Percentiles rank a stretch among this genome's conserved stretches.
Evolutionary conservation across 768 basidiomycete genomes (phyloP).

Genomic region (Leccinum uliginosum): DNA sequence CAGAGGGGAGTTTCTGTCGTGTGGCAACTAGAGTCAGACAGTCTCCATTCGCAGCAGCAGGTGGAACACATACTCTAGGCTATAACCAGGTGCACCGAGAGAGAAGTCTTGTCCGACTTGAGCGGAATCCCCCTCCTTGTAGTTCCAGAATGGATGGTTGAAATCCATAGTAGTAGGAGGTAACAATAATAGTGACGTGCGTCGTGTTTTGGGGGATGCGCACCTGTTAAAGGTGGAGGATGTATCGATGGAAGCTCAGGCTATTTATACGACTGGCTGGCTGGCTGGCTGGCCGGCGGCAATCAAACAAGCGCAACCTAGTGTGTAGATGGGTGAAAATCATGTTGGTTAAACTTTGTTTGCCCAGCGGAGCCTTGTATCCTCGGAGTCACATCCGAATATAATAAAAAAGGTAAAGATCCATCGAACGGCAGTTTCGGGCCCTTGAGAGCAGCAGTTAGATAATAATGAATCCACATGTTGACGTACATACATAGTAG

Average conservation of each 20-base stretch:
- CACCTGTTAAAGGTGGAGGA: background rate
- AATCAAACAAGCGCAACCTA: background rate
- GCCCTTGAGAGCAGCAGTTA: no score
- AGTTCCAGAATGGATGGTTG: background rate
- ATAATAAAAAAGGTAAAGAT: background rate
- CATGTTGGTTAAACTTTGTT: background rate
- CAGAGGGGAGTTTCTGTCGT: background rate
- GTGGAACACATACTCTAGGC: slow-evolving; percentile 1
- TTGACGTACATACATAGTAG: background rate
- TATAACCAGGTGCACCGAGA: background rate
- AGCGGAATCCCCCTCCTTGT: background rate
- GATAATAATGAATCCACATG: background rate
- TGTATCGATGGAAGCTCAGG: no score
- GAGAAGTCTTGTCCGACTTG: background rate
- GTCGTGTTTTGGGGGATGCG: background rate
- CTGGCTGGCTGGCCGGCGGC: background rate
- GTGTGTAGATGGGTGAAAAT: background rate
- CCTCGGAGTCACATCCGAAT: background rate
- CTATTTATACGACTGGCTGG: background rate
- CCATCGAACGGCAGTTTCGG: background rate
- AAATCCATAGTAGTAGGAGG: background rate
- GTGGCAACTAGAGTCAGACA: background rate
- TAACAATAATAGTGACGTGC: background rate
- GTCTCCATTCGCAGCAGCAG: background rate
- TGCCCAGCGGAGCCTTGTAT: background rate